Percentiles rank a stretch among this genome's conserved stretches.
These are phyloP conservation scores for Stentor coeruleus DNA, from an alignment of 73 alveolate genomes.

Conservation along the genomic window DNA sequence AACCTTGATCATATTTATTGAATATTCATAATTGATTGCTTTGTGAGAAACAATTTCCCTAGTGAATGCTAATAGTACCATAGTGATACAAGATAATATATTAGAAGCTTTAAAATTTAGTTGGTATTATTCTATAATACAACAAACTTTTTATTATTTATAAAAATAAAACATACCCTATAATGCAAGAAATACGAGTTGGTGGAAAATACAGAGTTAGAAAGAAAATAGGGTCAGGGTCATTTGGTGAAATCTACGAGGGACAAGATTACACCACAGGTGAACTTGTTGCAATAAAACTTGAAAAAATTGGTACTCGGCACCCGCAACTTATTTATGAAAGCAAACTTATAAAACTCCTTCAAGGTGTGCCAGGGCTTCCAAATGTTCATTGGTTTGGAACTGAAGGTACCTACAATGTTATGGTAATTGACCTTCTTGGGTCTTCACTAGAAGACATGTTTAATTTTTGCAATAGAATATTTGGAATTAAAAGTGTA, in stretches of 20 bases:
- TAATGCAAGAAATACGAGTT: too few species aligned
- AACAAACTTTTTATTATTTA: too few species aligned
- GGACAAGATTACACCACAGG: conserved; percentile 50
- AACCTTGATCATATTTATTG: too few species aligned
- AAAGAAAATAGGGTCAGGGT: conserved; percentile 79
- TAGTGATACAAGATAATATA: too few species aligned
- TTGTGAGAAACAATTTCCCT: too few species aligned
- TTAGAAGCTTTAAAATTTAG: too few species aligned
- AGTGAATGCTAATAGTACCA: too few species aligned
- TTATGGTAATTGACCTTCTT: conserved; percentile 80
- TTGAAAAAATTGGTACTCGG: conserved; percentile 46
- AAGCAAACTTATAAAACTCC: conserved; percentile 34
- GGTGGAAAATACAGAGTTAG: conserved; percentile 35
- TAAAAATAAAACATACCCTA: too few species aligned
- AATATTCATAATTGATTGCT: too few species aligned
- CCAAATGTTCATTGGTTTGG: conserved; percentile 82
- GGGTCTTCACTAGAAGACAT: conserved; percentile 85
- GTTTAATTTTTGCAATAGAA: conserved; percentile 66
- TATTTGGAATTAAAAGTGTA: conserved; percentile 45
- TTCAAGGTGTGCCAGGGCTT: conserved; percentile 61
- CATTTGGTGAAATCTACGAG: conserved; percentile 83
- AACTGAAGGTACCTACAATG: conserved; percentile 76
- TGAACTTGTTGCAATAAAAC: conserved; percentile 59
- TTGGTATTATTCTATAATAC: too few species aligned
- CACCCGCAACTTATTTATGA: conserved; percentile 46